Base-by-base conservation (phyloP, 495 filamentous ascomycete genomes). In the Trichoderma parareesei region DNA sequence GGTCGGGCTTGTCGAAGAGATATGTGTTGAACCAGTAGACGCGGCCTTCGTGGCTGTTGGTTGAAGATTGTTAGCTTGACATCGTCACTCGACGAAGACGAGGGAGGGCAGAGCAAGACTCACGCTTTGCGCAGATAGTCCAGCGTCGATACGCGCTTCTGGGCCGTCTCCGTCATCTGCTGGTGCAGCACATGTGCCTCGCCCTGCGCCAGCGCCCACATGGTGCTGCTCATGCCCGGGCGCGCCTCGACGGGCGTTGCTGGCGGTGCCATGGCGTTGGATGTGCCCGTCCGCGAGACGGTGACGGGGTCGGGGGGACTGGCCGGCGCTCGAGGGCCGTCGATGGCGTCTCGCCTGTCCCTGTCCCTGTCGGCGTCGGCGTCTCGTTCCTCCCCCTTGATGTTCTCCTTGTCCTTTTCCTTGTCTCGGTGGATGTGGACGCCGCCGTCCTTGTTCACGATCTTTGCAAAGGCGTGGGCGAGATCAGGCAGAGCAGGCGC, bases 21-120 rank as follows among this genome's bases (percentile, higher is more conserved):
- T 97, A 83, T 0, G 94, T 95, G 76, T 97, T 97, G 76, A 97
- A 97, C 92, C 93, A 98, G 78, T 96, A 97, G 33, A 96, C 87
- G 62, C 89, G 88, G 60, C 95, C 93, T 77, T 96, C 91, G 68
- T 97, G 90, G 33, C 92, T 96, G 70, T 43, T 43, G 27, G 59
- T 66, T 40, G 62, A 59, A n/a, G 59, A 27, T 53, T 13, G 66
- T 76, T 53, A 74, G 72, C 60, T 5, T 10, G 33, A 4, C 27
- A 38, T 13, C 0, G n/a, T 13, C 8, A 37, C 42, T 46, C 8
- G 10, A 20, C 38, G 38, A 44, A 67, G 35, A 53, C 65, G 59
- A 67, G 63, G 49, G 37, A n/a, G 38, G 59, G 62, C 27, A 38
- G 44, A 43, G 7, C 33, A 37, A 8, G 60, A 83, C 89, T 75